These are phyloP conservation scores for Chlorencoelia australis DNA, from an alignment of 2,329 filamentous ascomycete genomes.

Conservation along the genomic window DNA sequence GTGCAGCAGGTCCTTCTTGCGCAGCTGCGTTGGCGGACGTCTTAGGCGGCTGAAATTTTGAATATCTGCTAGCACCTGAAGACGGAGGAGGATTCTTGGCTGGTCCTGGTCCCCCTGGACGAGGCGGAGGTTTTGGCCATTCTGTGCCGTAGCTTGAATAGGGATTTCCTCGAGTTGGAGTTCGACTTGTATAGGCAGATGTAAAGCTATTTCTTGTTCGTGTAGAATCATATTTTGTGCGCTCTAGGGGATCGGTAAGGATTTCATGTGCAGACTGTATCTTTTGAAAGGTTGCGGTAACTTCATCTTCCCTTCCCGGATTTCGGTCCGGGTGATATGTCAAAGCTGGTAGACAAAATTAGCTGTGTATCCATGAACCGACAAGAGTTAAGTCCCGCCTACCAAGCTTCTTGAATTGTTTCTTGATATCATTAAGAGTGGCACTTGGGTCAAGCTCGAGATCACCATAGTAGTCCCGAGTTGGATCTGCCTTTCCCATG, in stretches of 20 bases:
- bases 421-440: slow-evolving; percentile 55
- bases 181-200: slow-evolving; percentile 13
- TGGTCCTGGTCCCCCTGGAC: slow-evolving; percentile 16
- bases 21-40: slow-evolving; percentile 18
- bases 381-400: slow-evolving; percentile 16
- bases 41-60: slow-evolving; percentile 22
- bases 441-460: slow-evolving; percentile 50
- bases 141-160: slow-evolving; percentile 24
- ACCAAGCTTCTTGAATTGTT: slow-evolving; percentile 59
- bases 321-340: slow-evolving; percentile 64
- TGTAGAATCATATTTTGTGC: slow-evolving; percentile 26
- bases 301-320: slow-evolving; percentile 55
- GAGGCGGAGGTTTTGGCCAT: slow-evolving; percentile 24
- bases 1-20: slow-evolving; percentile 24
- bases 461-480: slow-evolving; percentile 55
- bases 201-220: slow-evolving; percentile 17
- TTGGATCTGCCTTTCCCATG: slow-evolving; percentile 28
- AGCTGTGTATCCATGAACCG: slow-evolving; percentile 1
- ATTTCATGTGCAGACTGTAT: slow-evolving; percentile 64
- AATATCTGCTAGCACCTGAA: slow-evolving; percentile 23
- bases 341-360: slow-evolving; percentile 36
- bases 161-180: slow-evolving; percentile 25
- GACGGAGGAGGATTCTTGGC: slow-evolving; percentile 18
- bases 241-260: slow-evolving; percentile 34
- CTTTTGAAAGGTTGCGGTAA: slow-evolving; percentile 57